phyloP scores from a whole-genome alignment of 2,329 filamentous ascomycete species.

The Alternaria consortialis region DNA sequence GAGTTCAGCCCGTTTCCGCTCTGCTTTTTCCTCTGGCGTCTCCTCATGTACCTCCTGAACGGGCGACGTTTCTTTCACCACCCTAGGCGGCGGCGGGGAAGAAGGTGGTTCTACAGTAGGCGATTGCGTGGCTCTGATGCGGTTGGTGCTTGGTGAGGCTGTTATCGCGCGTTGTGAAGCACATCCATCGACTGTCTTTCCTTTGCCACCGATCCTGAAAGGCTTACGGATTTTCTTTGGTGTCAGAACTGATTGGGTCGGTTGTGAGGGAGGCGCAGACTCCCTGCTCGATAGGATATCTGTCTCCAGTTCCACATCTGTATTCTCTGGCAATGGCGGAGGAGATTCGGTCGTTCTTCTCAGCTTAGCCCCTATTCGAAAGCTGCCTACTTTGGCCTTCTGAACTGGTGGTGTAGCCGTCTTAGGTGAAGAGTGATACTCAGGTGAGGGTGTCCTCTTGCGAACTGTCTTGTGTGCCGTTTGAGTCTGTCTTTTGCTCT shows the following conservation, averaged over 20 bases:
- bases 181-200: constrained; percentile 19
- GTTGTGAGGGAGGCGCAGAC: constrained; percentile 9
- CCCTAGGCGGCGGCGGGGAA: constrained; percentile 9
- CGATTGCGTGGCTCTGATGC: constrained; percentile 12
- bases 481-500: constrained; percentile 19
- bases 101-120: constrained; percentile 19
- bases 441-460: constrained; percentile 15
- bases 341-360: constrained; percentile 17
- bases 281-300: constrained; percentile 3
- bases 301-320: not conserved
- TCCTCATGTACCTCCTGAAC: constrained; percentile 37
- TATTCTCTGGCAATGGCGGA: not conserved
- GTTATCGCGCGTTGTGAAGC: constrained; percentile 8
- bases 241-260: constrained; percentile 6
- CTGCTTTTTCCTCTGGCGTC: constrained; percentile 62
- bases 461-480: not conserved
- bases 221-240: constrained; percentile 27
- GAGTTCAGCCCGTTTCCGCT: constrained; percentile 64
- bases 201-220: constrained; percentile 49
- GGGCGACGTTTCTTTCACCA: constrained; percentile 18
- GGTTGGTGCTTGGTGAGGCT: constrained; percentile 12
- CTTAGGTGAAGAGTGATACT: constrained; percentile 8
- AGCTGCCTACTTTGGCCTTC: constrained; percentile 34
- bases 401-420: constrained; percentile 2
- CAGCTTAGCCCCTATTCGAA: constrained; percentile 42